phyloP scores from a whole-genome alignment of 2,329 filamentous ascomycete species.

The Microcyclospora tardicrescens region DNA sequence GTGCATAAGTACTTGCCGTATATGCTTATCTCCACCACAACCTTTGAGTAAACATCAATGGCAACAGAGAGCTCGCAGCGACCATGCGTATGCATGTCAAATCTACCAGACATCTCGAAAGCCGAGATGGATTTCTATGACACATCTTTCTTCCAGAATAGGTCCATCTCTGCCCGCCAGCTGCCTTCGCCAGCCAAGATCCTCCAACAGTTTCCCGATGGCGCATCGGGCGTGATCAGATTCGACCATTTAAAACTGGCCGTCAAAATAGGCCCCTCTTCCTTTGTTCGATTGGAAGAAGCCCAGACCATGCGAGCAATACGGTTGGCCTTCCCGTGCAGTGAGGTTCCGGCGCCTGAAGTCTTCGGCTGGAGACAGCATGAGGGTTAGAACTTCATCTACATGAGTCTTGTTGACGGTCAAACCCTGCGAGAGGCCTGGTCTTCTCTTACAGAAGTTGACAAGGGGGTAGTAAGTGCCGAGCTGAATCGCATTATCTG shows the following conservation, averaged over 20 bases:
- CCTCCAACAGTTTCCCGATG: not conserved
- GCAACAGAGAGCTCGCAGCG: too few species aligned
- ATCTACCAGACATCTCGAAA: not conserved
- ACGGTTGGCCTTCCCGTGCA: not conserved
- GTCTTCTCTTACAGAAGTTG: not conserved
- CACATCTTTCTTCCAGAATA: not conserved
- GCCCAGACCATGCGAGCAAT: not conserved
- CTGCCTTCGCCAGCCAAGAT: not conserved
- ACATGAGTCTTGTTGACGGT: slow-evolving; percentile 2
- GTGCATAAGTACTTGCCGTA: too few species aligned
- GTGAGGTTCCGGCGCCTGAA: slow-evolving; percentile 1
- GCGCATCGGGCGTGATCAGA: not conserved
- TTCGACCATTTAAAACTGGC: not conserved
- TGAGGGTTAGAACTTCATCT: slow-evolving; percentile 1
- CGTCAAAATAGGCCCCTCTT: not conserved
- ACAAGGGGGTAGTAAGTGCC: not conserved
- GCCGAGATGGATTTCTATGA: not conserved
- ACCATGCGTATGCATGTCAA: not conserved
- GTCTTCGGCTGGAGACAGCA: slow-evolving; percentile 1
- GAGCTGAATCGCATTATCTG: not conserved
- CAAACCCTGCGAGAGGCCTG: slow-evolving; percentile 1
- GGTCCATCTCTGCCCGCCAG: not conserved
- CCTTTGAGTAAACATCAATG: too few species aligned
- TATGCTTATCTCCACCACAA: too few species aligned
- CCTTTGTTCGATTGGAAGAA: not conserved